These are phyloP conservation scores for Tuber indicum DNA, from an alignment of 495 filamentous ascomycete species.

Conservation along the genomic window DNA sequence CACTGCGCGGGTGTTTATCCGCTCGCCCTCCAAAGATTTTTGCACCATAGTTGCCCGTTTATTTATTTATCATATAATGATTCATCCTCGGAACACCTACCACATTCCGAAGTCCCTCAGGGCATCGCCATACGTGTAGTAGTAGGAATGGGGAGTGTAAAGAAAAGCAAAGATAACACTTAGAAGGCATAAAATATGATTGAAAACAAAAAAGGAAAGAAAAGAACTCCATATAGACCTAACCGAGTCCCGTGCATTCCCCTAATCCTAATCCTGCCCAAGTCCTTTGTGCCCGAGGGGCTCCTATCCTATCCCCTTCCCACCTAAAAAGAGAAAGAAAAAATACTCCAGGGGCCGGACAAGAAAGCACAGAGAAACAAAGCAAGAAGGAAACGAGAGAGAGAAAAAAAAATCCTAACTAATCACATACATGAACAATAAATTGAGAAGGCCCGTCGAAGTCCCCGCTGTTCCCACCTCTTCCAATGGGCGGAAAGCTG, in stretches of 20 bases:
- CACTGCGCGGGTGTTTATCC: too few relatives aligned
- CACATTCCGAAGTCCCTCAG: background rate
- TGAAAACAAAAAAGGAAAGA: background rate
- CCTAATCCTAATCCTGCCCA: background rate
- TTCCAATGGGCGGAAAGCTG: background rate
- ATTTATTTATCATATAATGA: background rate
- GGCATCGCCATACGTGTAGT: background rate
- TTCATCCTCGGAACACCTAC: background rate
- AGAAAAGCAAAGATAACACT: background rate
- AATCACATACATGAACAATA: conserved; percentile 6
- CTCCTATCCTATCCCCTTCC: background rate
- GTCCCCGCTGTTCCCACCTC: background rate
- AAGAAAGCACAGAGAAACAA: background rate
- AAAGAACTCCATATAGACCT: conserved; percentile 1
- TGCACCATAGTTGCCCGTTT: background rate
- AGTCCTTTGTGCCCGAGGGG: background rate
- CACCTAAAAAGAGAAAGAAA: background rate
- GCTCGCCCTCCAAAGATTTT: too few relatives aligned
- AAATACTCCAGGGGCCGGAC: conserved; percentile 1
- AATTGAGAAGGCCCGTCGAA: background rate
- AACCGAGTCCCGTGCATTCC: background rate
- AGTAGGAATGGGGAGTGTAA: background rate
- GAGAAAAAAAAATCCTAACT: background rate
- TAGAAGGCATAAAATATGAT: conserved; percentile 2
- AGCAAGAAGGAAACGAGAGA: conserved; percentile 1